A percentile compares a stretch with the other conserved stretches of the same genome.
Evolutionary conservation across 2,329 filamentous ascomycete genomes (phyloP).

Genomic region (Neofusicoccum umdonicola): DNA sequence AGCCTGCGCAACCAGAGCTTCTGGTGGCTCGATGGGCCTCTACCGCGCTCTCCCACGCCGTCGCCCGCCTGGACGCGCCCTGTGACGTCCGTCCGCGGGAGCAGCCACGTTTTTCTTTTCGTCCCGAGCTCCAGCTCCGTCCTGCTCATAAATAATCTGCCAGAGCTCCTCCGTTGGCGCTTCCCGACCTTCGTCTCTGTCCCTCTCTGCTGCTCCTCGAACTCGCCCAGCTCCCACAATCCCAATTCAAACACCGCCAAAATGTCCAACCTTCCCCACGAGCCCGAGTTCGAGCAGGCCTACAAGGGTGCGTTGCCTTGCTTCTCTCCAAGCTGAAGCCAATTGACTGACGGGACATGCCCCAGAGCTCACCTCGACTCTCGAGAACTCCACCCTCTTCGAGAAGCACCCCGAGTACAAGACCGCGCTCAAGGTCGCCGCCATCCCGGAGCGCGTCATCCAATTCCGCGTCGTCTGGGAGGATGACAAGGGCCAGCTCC

Average conservation of each 20-base stretch:
- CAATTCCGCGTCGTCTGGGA: constrained; percentile 98
- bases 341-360: not conserved
- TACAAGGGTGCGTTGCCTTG: constrained; percentile 70
- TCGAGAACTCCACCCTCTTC: constrained; percentile 92
- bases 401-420: constrained; percentile 91
- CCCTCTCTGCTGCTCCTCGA: constrained; percentile 17
- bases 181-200: not conserved
- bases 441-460: constrained; percentile 91
- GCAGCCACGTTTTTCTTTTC: constrained; percentile 19
- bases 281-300: constrained; percentile 99
- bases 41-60: constrained; percentile 11
- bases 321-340: not conserved
- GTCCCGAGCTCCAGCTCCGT: constrained; percentile 17
- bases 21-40: not conserved
- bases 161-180: not conserved
- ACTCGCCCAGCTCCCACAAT: constrained; percentile 2
- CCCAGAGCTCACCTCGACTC: constrained; percentile 86
- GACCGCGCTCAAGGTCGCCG: constrained; percentile 81
- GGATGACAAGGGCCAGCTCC: constrained; percentile 82
- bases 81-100: constrained; percentile 13
- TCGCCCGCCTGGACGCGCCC: not conserved
- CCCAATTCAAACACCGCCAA: constrained; percentile 18
- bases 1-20: not conserved
- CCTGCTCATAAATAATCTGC: constrained; percentile 17
- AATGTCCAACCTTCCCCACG: constrained; percentile 81